Percentiles rank a stretch among this genome's conserved stretches.
Conservation (phyloP, 1,284 basidiomycete species). For the Apiotrichum sp. region DNA sequence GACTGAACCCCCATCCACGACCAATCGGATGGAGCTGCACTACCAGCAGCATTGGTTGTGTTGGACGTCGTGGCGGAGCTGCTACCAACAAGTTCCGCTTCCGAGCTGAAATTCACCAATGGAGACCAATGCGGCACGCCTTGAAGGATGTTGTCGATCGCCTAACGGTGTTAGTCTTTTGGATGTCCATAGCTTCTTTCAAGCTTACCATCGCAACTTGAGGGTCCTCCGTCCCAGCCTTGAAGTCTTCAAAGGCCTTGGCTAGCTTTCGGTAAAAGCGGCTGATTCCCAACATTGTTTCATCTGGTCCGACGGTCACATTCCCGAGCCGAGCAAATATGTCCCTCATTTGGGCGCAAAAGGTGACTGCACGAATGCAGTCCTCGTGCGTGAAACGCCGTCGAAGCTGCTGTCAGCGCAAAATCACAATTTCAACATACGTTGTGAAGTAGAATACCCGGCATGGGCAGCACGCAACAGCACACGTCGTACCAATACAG, state of each 20-base stretch:
- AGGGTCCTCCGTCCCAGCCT: constrained; percentile 1
- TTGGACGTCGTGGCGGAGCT: neutral
- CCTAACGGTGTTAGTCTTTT: neutral
- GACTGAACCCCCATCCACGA: neutral
- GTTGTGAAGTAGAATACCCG: constrained; percentile 6
- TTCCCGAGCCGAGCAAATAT: neutral
- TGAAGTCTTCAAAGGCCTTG: neutral
- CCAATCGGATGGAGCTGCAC: neutral
- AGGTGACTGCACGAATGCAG: neutral
- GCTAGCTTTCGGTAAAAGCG: constrained; percentile 4
- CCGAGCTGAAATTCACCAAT: neutral
- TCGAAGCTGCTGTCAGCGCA: neutral
- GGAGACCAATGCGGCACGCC: neutral
- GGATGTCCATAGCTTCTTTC: too few relatives aligned
- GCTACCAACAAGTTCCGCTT: neutral
- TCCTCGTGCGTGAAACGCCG: constrained; percentile 1
- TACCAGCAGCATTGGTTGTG: neutral
- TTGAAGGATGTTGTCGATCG: neutral
- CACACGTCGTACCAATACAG: constrained; percentile 10
- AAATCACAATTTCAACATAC: neutral
- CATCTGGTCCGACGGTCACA: neutral
- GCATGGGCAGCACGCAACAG: neutral
- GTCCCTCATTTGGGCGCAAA: neutral
- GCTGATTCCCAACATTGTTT: neutral
- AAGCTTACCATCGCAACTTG: neutral